Percentiles rank a stretch among this genome's conserved stretches.
Evolutionary conservation across 2,329 filamentous ascomycete species (phyloP).

Genomic region (Ophioceras dolichostomum): DNA sequence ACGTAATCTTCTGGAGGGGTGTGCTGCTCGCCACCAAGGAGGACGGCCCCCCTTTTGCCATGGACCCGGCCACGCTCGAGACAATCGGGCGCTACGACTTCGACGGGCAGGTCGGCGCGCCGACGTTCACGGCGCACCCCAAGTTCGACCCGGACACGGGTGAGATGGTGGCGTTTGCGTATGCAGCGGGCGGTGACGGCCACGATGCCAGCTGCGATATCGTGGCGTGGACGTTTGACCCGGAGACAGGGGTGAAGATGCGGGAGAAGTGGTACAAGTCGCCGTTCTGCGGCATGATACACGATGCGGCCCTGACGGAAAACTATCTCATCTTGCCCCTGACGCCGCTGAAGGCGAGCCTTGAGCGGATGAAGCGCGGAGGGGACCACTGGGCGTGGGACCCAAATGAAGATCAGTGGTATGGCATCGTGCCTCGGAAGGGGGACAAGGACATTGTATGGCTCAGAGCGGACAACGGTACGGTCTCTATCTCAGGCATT

Average conservation of each 20-base stretch:
- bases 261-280: slow-evolving; percentile 36
- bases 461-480: slow-evolving; percentile 38
- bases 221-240: slow-evolving; percentile 31
- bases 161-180: slow-evolving; percentile 39
- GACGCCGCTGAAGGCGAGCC: slow-evolving; percentile 32
- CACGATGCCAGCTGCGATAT: slow-evolving; percentile 29
- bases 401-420: slow-evolving; percentile 40
- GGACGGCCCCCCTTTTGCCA: slow-evolving; percentile 35
- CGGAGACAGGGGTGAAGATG: slow-evolving; percentile 24
- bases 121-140: slow-evolving; percentile 38
- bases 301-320: slow-evolving; percentile 33
- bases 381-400: slow-evolving; percentile 37
- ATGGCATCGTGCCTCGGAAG: slow-evolving; percentile 37
- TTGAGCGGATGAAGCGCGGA: slow-evolving; percentile 28
- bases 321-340: slow-evolving; percentile 34
- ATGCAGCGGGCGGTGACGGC: slow-evolving; percentile 30
- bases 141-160: slow-evolving; percentile 38
- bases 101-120: slow-evolving; percentile 32
- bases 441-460: slow-evolving; percentile 39
- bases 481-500: slow-evolving; percentile 8
- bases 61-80: slow-evolving; percentile 35
- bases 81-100: slow-evolving; percentile 38
- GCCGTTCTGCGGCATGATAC: slow-evolving; percentile 40
- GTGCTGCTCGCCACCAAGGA: slow-evolving; percentile 44
- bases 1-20: slow-evolving; percentile 45